These are phyloP conservation scores for Pyricularia pennisetigena DNA, from an alignment of 2,329 filamentous ascomycete genomes.

Conservation along the genomic window DNA sequence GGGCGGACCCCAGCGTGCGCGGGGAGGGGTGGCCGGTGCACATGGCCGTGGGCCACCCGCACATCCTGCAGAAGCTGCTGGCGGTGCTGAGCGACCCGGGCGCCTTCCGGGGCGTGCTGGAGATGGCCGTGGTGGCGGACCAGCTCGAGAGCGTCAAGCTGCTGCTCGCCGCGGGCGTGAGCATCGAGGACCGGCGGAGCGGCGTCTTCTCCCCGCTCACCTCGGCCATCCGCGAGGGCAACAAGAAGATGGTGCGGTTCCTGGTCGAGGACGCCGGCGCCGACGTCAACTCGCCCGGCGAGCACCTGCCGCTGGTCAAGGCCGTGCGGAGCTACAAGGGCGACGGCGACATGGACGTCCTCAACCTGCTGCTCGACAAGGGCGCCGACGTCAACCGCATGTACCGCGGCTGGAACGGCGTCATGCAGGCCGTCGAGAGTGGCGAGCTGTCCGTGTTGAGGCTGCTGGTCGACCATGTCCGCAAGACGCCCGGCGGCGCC, in stretches of 20 bases:
- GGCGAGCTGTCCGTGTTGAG: constrained; percentile 45
- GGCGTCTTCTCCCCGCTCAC: constrained; percentile 51
- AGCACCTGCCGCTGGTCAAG: constrained; percentile 63
- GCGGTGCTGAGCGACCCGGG: constrained; percentile 44
- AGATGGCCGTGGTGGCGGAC: constrained; percentile 34
- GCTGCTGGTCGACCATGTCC: constrained; percentile 30
- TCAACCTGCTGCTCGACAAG: constrained; percentile 51
- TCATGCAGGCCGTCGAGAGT: constrained; percentile 57
- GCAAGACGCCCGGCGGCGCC: constrained; percentile 5
- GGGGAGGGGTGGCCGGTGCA: constrained; percentile 50
- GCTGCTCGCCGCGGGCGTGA: constrained; percentile 53
- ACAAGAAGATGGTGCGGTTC: constrained; percentile 44
- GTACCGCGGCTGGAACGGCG: constrained; percentile 56
- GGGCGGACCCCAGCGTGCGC: constrained; percentile 20
- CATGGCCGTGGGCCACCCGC: constrained; percentile 55
- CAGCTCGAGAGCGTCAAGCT: constrained; percentile 59
- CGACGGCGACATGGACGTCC: constrained; percentile 42
- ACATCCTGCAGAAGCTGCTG: constrained; percentile 40
- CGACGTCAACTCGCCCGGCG: constrained; percentile 37
- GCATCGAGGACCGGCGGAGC: constrained; percentile 61
- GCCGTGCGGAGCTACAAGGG: constrained; percentile 49
- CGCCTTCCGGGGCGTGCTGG: constrained; percentile 17
- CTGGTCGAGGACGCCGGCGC: constrained; percentile 14
- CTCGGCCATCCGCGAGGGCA: constrained; percentile 23
- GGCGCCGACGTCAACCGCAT: constrained; percentile 60